A percentile compares a stretch with the other conserved stretches of the same genome.
phyloP scores from a whole-genome alignment of 2,329 filamentous ascomycete species.

The Bimuria novae-zelandiae region DNA sequence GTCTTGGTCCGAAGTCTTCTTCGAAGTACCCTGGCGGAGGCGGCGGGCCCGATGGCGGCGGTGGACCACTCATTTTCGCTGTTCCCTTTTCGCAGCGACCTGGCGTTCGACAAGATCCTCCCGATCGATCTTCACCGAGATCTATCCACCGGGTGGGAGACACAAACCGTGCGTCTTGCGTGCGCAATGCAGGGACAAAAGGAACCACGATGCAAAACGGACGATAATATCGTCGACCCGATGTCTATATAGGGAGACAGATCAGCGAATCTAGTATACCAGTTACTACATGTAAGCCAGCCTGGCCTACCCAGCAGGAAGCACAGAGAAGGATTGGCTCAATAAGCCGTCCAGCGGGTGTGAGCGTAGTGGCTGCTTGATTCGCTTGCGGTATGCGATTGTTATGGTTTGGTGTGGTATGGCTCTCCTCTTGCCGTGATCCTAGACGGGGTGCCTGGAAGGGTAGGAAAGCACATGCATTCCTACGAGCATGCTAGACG shows the following conservation, averaged over 20 bases:
- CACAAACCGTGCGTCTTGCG: neutral
- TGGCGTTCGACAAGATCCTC: neutral
- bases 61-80: constrained; percentile 10
- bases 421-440: neutral
- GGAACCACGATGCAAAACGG: neutral
- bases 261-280: neutral
- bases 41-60: constrained; percentile 2
- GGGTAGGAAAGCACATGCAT: neutral
- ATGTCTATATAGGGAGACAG: constrained; percentile 2
- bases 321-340: neutral
- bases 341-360: neutral
- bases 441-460: neutral
- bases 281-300: neutral
- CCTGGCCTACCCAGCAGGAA: neutral
- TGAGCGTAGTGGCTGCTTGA: constrained; percentile 3
- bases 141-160: neutral
- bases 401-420: neutral
- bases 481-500: neutral
- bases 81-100: neutral
- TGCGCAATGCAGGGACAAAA: constrained; percentile 3
- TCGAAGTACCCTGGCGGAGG: constrained; percentile 37
- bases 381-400: neutral
- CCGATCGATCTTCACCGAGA: neutral
- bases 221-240: neutral
- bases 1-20: constrained; percentile 42